Conservation (phyloP, 352 stramenopile genomes). For the Phytophthora constricta region DNA sequence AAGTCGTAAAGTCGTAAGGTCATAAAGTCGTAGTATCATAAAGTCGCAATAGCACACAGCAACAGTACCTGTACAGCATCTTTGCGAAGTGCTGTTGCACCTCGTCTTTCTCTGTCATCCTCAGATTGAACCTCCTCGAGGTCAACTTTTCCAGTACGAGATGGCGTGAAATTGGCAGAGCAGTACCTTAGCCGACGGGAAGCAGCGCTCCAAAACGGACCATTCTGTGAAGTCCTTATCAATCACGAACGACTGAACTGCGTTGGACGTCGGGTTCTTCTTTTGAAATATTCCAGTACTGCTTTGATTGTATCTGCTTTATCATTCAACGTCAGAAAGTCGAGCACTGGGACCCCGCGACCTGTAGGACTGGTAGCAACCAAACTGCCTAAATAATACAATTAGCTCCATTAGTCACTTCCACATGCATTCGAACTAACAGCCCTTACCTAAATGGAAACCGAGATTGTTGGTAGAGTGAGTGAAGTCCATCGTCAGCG, state of each 20-base stretch:
- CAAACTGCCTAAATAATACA: too few species aligned
- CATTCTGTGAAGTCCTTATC: constrained; percentile 28
- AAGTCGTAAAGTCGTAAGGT: not conserved
- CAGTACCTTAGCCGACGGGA: constrained; percentile 8
- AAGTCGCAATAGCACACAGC: too few species aligned
- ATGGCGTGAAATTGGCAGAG: constrained; percentile 18
- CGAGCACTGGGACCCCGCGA: constrained; percentile 2
- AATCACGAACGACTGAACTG: constrained; percentile 13
- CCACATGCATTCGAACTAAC: too few species aligned
- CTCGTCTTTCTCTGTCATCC: not conserved
- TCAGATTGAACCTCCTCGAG: not conserved
- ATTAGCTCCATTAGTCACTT: too few species aligned
- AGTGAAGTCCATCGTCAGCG: too few species aligned
- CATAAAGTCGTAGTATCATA: not conserved
- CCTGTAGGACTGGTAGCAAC: too few species aligned
- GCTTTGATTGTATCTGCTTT: not conserved
- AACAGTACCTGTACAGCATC: not conserved
- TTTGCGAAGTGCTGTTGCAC: not conserved
- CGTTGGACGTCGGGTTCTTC: not conserved
- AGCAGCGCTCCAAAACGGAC: not conserved
- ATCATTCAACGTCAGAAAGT: constrained; percentile 13
- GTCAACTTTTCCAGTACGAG: constrained; percentile 10
- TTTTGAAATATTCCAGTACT: constrained; percentile 17
- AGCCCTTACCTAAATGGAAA: too few species aligned
- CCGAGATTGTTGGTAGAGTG: too few species aligned